These are phyloP conservation scores for Epichloe amarillans DNA, from an alignment of 2,329 filamentous ascomycete species.

Conservation along the genomic window DNA sequence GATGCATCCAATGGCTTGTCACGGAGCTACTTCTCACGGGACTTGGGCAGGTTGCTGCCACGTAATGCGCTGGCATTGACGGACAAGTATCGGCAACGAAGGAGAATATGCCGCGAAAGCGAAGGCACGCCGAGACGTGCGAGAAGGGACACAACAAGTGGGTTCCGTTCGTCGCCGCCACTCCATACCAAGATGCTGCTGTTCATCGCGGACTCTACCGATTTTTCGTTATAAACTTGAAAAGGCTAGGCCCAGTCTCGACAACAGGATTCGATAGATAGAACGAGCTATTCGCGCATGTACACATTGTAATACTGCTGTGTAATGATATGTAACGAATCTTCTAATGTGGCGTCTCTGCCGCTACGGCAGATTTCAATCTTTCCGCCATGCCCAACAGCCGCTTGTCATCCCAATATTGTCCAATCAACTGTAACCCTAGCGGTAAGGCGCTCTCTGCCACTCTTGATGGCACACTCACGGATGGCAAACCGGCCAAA, in stretches of 20 bases:
- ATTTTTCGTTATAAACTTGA: too few species aligned
- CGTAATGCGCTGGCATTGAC: not conserved
- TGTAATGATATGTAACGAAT: not conserved
- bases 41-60: not conserved
- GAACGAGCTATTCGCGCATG: too few species aligned
- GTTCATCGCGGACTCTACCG: too few species aligned
- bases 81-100: not conserved
- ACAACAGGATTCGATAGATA: too few species aligned
- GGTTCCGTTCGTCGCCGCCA: not conserved
- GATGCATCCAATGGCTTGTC: not conserved
- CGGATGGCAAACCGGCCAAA: conserved; percentile 76
- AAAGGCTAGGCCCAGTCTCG: too few species aligned
- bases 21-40: not conserved
- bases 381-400: conserved; percentile 45
- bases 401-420: conserved; percentile 61
- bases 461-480: conserved; percentile 55
- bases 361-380: conserved; percentile 17
- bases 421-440: conserved; percentile 67
- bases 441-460: conserved; percentile 21
- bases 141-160: not conserved
- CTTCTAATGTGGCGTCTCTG: conserved; percentile 10
- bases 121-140: not conserved
- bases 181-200: too few species aligned
- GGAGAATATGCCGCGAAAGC: not conserved
- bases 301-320: not conserved